Conservation (phyloP, 495 filamentous ascomycete genomes). For the Cladorrhinum samala region DNA sequence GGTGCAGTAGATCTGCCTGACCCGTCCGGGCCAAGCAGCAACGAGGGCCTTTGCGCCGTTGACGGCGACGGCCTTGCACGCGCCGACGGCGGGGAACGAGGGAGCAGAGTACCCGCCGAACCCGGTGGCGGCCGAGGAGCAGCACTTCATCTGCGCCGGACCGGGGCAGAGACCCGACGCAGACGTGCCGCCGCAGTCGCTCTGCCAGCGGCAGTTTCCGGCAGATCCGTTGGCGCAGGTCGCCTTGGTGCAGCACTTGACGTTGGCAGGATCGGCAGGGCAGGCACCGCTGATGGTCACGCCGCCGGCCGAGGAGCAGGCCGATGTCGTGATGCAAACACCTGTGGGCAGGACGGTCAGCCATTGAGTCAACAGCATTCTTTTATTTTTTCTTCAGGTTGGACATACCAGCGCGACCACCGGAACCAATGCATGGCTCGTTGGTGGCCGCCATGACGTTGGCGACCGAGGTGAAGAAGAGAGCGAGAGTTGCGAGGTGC, state of each 20-base stretch:
- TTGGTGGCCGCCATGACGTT: constrained; percentile 27
- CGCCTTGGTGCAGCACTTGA: constrained; percentile 39
- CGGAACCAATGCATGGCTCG: constrained; percentile 32
- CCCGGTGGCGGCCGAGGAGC: constrained; percentile 22
- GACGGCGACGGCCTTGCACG: constrained; percentile 33
- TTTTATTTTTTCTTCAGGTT: too few relatives aligned
- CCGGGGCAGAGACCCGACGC: constrained; percentile 34
- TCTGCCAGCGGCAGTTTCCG: constrained; percentile 34
- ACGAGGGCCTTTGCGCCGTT: constrained; percentile 30
- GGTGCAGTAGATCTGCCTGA: constrained; percentile 33
- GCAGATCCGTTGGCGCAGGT: constrained; percentile 24
- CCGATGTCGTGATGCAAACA: constrained; percentile 29
- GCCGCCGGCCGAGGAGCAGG: constrained; percentile 29
- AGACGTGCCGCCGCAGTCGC: constrained; percentile 29
- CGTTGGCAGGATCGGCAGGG: constrained; percentile 27
- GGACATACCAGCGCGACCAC: constrained; percentile 17
- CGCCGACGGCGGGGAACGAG: constrained; percentile 26
- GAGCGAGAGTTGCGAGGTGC: constrained; percentile 5
- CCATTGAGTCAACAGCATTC: too few relatives aligned
- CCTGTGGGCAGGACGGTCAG: too few relatives aligned
- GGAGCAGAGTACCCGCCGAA: constrained; percentile 28
- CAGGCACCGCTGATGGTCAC: constrained; percentile 28
- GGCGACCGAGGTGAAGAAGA: constrained; percentile 16
- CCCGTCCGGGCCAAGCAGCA: constrained; percentile 27
- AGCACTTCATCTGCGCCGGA: constrained; percentile 34